Base-by-base conservation (phyloP, 2,329 filamentous ascomycete genomes). In the Aspergillus sclerotialis region DNA sequence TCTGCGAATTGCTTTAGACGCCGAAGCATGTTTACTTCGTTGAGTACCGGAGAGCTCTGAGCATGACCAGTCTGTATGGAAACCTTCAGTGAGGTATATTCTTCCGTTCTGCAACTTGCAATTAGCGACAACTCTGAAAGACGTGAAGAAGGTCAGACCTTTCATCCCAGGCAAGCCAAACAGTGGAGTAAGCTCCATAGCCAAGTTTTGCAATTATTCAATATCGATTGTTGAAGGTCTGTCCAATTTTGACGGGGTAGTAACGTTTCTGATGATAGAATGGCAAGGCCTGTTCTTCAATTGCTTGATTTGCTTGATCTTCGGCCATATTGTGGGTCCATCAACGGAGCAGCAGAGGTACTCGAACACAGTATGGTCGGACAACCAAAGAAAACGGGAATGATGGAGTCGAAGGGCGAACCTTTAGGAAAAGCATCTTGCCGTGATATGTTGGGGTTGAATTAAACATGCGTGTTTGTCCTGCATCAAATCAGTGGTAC, bases 141-240 rank as follows among this genome's bases (percentile, higher is more conserved):
- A n/a, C n/a, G n/a, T n/a, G n/a, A n/a, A n/a, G n/a, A n/a, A n/a
- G n/a, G n/a, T n/a, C n/a, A n/a, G n/a, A n/a, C n/a, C n/a, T n/a
- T n/a, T 43, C 29, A 33, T 52, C 46, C 33, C 40, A 38, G 4
- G 42, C 42, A 19, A 48, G 48, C 50, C 49, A 55, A 23, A 50
- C 45, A 5, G 52, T 49, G 1, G 49, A 53, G 23, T 46, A 46
- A 2, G 44, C 45, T 13, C 49, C 48, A 33, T 44, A 52, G 1
- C 52, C 50, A 19, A 52, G 45, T 39, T 52, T 53, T 4, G 43
- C 43, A 28, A 55, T 40, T 7, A 49, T 31, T 9, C 38, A 35
- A 29, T 50, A 51, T 14, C 33, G 35, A 37, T 44, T 32, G 4
- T 49, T 44, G 34, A 49, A 38, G 3, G 36, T n/a, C 7, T 50